Conservation (phyloP, 2,329 filamentous ascomycete species). For the Polytolypa hystricis region DNA sequence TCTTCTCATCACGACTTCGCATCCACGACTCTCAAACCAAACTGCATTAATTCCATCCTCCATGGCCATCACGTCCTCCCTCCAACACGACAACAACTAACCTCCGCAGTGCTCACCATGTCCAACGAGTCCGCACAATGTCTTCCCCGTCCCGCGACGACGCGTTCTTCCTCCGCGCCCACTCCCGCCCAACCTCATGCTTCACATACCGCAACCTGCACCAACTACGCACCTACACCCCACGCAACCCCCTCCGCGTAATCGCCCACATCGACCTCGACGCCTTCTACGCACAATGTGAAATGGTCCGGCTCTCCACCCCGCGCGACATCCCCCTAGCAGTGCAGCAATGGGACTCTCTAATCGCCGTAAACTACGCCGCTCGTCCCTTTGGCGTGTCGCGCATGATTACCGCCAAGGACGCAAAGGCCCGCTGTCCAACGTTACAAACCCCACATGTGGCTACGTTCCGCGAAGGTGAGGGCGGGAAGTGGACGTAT, state of each 20-base stretch:
- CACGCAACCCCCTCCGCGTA: constrained; percentile 68
- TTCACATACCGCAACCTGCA: constrained; percentile 79
- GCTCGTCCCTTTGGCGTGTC: constrained; percentile 70
- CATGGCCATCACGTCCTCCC: no score
- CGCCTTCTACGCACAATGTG: constrained; percentile 95
- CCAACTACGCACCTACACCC: constrained; percentile 59
- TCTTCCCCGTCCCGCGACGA: not conserved
- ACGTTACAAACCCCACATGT: constrained; percentile 81
- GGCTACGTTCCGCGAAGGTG: constrained; percentile 86
- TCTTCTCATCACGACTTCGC: no score
- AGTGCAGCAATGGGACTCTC: constrained; percentile 88
- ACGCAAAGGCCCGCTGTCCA: constrained; percentile 80
- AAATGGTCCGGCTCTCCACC: constrained; percentile 73
- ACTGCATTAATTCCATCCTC: no score
- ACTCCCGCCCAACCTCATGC: constrained; percentile 42
- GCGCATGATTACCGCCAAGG: constrained; percentile 64
- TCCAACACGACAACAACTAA: no score
- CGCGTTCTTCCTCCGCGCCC: not conserved
- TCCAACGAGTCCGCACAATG: not conserved
- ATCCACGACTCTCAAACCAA: no score
- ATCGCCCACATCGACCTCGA: constrained; percentile 91
- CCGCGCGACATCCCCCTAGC: constrained; percentile 70
- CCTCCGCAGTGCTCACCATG: not conserved
- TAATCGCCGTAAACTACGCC: constrained; percentile 95
- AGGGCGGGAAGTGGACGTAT: constrained; percentile 78